Base-by-base conservation (phyloP, 805 yeast genomes). In the Candida pseudoglaebosa region DNA sequence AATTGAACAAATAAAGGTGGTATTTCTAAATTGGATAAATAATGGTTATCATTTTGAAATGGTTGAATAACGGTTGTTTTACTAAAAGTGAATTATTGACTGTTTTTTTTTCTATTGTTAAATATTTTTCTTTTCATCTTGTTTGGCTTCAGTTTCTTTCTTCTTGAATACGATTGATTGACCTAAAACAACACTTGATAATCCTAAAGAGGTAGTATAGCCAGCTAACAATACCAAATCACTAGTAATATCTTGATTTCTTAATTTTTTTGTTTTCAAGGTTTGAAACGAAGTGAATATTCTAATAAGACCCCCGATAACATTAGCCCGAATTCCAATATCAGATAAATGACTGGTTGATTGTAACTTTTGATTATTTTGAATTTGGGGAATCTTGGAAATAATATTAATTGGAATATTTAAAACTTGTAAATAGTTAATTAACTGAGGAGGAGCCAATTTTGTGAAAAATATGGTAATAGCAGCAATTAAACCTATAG, bases 321-420 rank as follows among this genome's bases (percentile, higher is more conserved):
- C 57, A 44, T 67, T 68, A 40, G 73, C 74, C 19, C 62, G 54
- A 24, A 67, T 55, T n/a, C 71, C 67, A 32, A 65, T 49, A 19
- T 49, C 56, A 8, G 68, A 58, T 32, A 68, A 61, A 43, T 65
- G 71, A 13, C 47, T 48, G 1, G 73, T 63, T 2, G 71, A 62
- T 32, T 56, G 52, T 44, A 67, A 55, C 16, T 44, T 50, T 17
- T 55, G 48, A 42, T 68, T 68, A 20, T 55, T 56, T 32, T 44
- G 50, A 40, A 68, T 67, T 40, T 68, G 74, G 5, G 72, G 71
- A 20, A 67, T 38, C 44, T 65, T 68, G 12, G 71, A 59, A 8
- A 56, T 47, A 8, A 67, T 55, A 6, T 62, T 54, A 10, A 68
- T 42, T 5, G 74, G 74, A 36, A 68, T 67, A 33, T 52, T 62